Evolutionary conservation across 306 rosid species (phyloP), one percentile per base, ranked within the genome.

Genomic region (Neltuma alba): DNA sequence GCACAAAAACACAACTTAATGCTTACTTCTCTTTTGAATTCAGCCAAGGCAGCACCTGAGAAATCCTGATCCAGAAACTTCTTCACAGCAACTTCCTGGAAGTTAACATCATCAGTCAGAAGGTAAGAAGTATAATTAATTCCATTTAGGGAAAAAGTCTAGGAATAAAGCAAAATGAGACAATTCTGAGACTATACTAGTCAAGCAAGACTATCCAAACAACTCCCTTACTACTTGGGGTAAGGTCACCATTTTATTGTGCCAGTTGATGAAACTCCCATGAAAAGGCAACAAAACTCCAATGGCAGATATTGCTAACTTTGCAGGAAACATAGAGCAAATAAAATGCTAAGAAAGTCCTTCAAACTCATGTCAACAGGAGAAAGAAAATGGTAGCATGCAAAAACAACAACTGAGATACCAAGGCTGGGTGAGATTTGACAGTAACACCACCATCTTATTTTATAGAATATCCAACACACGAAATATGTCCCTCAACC

Each of bases 21-120:
- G 81, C 97, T 94, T 91, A 95, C 99, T 91, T 96, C 99, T 86
- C 97, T 91, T 91, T 88, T 96, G 89, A 96, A 96, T 89, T 96
- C 99, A 23, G 93, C 96, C 90, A 96, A 91, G 86, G 98, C 98
- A 86, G 97, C 94, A 34, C 99, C 99, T 50, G 98, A 93, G 82
- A 96, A 96, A 81, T 96, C 99, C 88, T 96, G 99, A 87, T 96
- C 99, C 79, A 96, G 86, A 85, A 96, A 96, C 85, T 96, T 96
- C 89, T 96, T 96, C 86, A 96, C 99, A 67, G 98, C 99, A 82
- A 96, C 99, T 87, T 96, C 99, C 99, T 96, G 91, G 69, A 70
- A 83, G 70, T 78, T 83, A 85, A 81, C 67, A 81, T 72, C 71
- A 75, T 42, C 82, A 81, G 74, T 73, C 70, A 84, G 74, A 85